Percentiles rank a stretch among this genome's conserved stretches.
Conservation (phyloP, 1,284 basidiomycete genomes). For the Pascua guehoae region DNA sequence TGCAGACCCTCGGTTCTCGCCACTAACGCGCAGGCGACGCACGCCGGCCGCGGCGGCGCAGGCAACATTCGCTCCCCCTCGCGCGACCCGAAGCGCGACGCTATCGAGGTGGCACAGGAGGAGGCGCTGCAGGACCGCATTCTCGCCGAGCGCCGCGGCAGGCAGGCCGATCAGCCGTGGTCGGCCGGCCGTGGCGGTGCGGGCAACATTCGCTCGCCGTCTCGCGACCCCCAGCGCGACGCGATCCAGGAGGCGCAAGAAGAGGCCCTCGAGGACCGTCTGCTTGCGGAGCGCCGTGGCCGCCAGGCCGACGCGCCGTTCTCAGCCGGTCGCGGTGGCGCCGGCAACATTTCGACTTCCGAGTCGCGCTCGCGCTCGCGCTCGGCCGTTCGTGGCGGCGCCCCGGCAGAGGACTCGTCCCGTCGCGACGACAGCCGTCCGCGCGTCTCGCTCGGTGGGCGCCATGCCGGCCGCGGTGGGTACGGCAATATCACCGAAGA, state of each 20-base stretch:
- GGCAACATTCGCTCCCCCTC: conserved; percentile 47
- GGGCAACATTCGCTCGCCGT: conserved; percentile 38
- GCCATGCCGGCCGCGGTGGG: conserved; percentile 41
- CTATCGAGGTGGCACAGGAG: conserved; percentile 36
- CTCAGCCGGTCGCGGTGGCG: conserved; percentile 48
- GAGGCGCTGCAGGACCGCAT: conserved; percentile 42
- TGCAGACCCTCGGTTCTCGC: background rate
- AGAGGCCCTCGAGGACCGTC: conserved; percentile 39
- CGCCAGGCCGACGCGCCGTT: conserved; percentile 38
- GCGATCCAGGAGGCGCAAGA: conserved; percentile 33
- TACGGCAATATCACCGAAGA: conserved; percentile 47
- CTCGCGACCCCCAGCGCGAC: conserved; percentile 31
- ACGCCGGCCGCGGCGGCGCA: conserved; percentile 48
- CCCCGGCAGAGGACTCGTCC: background rate
- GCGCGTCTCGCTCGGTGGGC: background rate
- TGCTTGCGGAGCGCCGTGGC: conserved; percentile 44
- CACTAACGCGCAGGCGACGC: conserved; percentile 31
- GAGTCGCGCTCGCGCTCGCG: conserved; percentile 31
- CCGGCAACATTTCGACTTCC: conserved; percentile 40
- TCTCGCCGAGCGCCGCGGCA: conserved; percentile 43
- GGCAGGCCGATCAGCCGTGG: conserved; percentile 37
- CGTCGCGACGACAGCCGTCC: background rate
- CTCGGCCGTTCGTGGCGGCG: conserved; percentile 1
- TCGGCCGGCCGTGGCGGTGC: conserved; percentile 48
- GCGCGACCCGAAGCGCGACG: conserved; percentile 30